Evolutionary conservation across 805 yeast genomes (phyloP).

Genomic region (Torulaspora indica): DNA sequence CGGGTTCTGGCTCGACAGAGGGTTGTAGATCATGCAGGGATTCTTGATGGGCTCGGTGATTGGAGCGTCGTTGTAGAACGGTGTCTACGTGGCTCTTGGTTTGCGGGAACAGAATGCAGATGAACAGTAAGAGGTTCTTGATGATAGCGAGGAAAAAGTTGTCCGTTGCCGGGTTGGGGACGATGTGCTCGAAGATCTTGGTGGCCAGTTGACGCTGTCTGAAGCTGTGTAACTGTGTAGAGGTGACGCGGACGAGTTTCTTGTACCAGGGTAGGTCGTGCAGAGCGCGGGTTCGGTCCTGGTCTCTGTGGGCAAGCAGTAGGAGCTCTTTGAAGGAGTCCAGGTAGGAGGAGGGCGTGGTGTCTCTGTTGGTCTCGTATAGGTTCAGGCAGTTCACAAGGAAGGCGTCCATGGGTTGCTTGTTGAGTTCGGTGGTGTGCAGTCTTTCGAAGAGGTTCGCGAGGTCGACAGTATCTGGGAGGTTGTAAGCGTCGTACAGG

Average conservation of each 20-base stretch:
- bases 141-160: constrained; percentile 15
- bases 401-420: constrained; percentile 14
- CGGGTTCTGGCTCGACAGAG: constrained; percentile 1
- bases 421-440: constrained; percentile 7
- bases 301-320: constrained; percentile 11
- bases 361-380: constrained; percentile 14
- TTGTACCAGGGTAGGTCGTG: constrained; percentile 12
- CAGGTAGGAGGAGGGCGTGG: constrained; percentile 12
- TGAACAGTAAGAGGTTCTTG: constrained; percentile 24
- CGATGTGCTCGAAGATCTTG: constrained; percentile 17
- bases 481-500: constrained; percentile 8
- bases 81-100: constrained; percentile 15
- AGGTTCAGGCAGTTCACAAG: constrained; percentile 11
- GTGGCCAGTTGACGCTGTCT: constrained; percentile 9
- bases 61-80: constrained; percentile 14
- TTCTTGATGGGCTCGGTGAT: constrained; percentile 7
- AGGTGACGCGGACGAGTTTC: constrained; percentile 3
- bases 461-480: constrained; percentile 8
- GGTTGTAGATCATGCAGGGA: constrained; percentile 1
- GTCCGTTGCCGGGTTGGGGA: constrained; percentile 24
- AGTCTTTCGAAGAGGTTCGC: constrained; percentile 7
- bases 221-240: constrained; percentile 2
- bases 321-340: constrained; percentile 16
- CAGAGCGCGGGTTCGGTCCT: constrained; percentile 7
- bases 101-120: constrained; percentile 24